Conservation (phyloP, 2,329 filamentous ascomycete species). For the Aspergillus latus region DNA sequence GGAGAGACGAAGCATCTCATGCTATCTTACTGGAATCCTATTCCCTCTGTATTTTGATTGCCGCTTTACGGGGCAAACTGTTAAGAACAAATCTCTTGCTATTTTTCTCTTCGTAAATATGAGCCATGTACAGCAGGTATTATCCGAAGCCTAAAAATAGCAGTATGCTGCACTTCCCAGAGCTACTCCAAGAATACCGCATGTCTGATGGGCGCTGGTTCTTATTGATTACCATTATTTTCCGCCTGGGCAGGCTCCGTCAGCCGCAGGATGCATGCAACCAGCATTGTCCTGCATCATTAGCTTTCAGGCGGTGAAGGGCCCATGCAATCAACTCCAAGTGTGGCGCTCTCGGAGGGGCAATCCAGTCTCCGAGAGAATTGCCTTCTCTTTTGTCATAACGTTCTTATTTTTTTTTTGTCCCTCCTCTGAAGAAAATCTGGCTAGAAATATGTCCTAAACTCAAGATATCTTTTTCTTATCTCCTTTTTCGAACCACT, state of each 20-base stretch:
- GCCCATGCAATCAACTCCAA: background rate
- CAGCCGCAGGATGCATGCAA: slow-evolving; percentile 5
- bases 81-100: background rate
- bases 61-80: background rate
- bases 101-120: background rate
- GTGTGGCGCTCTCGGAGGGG: slow-evolving; percentile 6
- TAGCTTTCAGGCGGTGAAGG: slow-evolving; percentile 4
- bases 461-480: background rate
- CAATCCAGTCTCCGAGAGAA: slow-evolving; percentile 1
- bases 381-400: slow-evolving; percentile 8
- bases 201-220: background rate
- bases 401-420: slow-evolving; percentile 7
- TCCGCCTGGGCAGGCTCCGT: background rate
- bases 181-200: too few relatives aligned
- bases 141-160: too few relatives aligned
- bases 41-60: background rate
- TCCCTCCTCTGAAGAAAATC: slow-evolving; percentile 5
- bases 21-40: background rate
- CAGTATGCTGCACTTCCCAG: too few relatives aligned
- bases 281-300: background rate
- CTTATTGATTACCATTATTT: background rate
- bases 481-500: background rate
- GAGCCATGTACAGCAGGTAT: background rate
- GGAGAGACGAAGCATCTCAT: background rate
- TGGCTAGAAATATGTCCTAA: slow-evolving; percentile 1